Base-by-base conservation (phyloP, 2,329 filamentous ascomycete species). In the Fusarium nematophilum region DNA sequence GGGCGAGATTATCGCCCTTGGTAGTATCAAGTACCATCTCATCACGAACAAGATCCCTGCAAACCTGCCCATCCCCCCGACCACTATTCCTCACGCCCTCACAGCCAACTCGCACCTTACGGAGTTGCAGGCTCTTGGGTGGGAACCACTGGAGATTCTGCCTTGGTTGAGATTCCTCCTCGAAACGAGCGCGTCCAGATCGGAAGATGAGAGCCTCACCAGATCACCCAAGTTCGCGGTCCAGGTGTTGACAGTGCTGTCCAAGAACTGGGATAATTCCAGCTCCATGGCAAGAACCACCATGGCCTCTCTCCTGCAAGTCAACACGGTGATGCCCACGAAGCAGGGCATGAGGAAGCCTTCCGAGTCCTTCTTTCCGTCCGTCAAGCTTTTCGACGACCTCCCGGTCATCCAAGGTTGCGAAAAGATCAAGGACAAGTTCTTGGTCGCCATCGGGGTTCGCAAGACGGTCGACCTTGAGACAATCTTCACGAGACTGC, bases 371-470 rank as follows among this genome's bases (percentile, higher is more conserved):
- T 99, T 97, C 74, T 97, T 99, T 70, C 87, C 91, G 2, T 90
- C 87, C n/a, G 95, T 99, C 30, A 95, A 92, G 72, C 80, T 99
- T 1, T 99, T 99, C 70, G 93, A 97, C 59, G 95, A 99, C 72
- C 80, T 99, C 13, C 93, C 95, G 0, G 88, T 90, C 10, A 87
- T 98, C 2, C 86, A 89, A 62, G 87, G 86, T 10, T 87, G 93
- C 36, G 87, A 89, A 33, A 86, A 88, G 26, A 85, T 97, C 10
- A 98, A 97, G 72, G 94, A 98, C 38, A 97, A 96, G 72, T 91
- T 99, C 59, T 76, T 99, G 36, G 78, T 84, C 3, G 86, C 91
- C 2, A 80, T 99, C 26, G 94, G 95, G 3, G 93, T 99, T 21
- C 88, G 95, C 55, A 98, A 98, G 78, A 99, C 95, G 0, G 89